Evolutionary conservation across 1,284 basidiomycete species (phyloP).

Genomic region (Melampsora larici-populina): DNA sequence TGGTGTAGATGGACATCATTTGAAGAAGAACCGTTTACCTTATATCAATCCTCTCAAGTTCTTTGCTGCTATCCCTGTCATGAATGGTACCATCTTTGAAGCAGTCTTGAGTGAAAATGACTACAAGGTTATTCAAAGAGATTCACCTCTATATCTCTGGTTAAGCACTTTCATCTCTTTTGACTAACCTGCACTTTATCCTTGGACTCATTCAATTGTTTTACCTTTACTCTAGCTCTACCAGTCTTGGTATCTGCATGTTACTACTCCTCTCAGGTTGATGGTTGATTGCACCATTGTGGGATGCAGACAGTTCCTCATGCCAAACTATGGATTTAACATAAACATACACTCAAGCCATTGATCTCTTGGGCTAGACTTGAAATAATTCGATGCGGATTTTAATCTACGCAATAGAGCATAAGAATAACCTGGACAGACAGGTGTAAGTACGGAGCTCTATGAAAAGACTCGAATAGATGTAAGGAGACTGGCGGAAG

Average conservation of each 20-base stretch:
- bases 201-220: background rate
- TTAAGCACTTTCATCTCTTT: slow-evolving; percentile 34
- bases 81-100: slow-evolving; percentile 53
- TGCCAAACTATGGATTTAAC: slow-evolving; percentile 8
- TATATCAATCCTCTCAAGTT: slow-evolving; percentile 53
- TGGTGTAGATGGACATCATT: slow-evolving; percentile 29
- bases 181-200: background rate
- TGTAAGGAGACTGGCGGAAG: too few relatives aligned
- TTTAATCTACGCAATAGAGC: too few relatives aligned
- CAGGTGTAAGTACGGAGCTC: too few relatives aligned
- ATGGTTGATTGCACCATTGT: slow-evolving; percentile 51
- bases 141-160: slow-evolving; percentile 52
- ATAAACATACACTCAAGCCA: slow-evolving; percentile 40
- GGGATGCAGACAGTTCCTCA: slow-evolving; percentile 48
- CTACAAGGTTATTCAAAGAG: slow-evolving; percentile 50
- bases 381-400: too few relatives aligned
- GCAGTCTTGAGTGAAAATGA: slow-evolving; percentile 48
- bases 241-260: slow-evolving; percentile 51
- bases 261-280: slow-evolving; percentile 51
- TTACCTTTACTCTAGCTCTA: slow-evolving; percentile 45
- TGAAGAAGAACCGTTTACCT: slow-evolving; percentile 47
- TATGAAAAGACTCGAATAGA: too few relatives aligned
- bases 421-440: too few relatives aligned
- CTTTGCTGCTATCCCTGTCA: slow-evolving; percentile 51
- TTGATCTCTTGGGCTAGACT: slow-evolving; percentile 52